Percentiles rank a stretch among this genome's conserved stretches.
Evolutionary conservation across 164 flowering plant species (phyloP).

Genomic region (Magnolia changhungtana): DNA sequence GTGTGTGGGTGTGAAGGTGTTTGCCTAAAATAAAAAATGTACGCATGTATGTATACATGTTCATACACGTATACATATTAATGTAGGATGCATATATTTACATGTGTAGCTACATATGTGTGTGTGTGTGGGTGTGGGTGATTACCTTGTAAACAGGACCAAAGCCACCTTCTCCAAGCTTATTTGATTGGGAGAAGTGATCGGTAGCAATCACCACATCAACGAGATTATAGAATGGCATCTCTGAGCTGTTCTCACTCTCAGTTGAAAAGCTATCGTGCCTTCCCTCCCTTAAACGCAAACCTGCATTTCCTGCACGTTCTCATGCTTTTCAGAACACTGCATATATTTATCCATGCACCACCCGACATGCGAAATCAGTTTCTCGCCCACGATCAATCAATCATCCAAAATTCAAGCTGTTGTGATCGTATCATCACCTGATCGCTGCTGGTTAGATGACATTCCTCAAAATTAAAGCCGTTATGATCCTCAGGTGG

Average conservation of each 20-base stretch:
- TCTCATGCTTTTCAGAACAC: too few species aligned
- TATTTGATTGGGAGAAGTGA: slow-evolving; percentile 9
- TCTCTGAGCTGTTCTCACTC: background rate
- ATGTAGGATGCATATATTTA: background rate
- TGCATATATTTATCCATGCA: too few species aligned
- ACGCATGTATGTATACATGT: background rate
- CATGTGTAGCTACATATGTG: background rate
- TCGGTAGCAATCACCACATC: background rate
- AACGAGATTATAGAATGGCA: background rate
- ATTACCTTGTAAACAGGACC: slow-evolving; percentile 8
- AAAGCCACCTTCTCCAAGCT: slow-evolving; percentile 14
- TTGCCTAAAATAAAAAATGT: too few species aligned
- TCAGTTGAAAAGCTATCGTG: background rate
- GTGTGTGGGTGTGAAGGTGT: too few species aligned
- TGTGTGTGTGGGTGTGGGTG: background rate
- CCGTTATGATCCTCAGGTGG: too few species aligned
- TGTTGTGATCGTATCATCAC: too few species aligned
- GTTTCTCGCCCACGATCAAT: too few species aligned
- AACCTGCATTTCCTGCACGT: too few species aligned
- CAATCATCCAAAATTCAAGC: too few species aligned
- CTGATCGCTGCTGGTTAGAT: too few species aligned
- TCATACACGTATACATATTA: background rate
- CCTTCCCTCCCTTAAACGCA: slow-evolving; percentile 5
- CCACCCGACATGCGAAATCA: too few species aligned
- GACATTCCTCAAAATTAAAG: too few species aligned